A percentile compares a stretch with the other conserved stretches of the same genome.
Evolutionary conservation across 108 stramenopile species (phyloP).

Genomic region (Craspedostauros australis): DNA sequence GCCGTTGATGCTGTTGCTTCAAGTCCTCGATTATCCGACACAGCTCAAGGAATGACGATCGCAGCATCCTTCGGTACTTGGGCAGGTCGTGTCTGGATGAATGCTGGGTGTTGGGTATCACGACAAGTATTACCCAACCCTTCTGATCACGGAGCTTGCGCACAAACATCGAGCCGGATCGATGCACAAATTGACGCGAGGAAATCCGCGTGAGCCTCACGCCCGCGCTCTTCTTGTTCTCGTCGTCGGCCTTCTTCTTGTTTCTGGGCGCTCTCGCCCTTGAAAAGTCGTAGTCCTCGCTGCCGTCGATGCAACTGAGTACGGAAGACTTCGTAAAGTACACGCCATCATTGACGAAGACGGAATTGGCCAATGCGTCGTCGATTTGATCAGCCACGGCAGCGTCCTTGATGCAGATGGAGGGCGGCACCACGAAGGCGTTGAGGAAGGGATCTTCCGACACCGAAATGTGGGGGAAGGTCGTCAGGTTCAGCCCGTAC

Average conservation of each 20-base stretch:
- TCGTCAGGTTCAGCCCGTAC: slow-evolving; percentile 66
- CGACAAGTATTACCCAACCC: slow-evolving; percentile 33
- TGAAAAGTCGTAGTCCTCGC: slow-evolving; percentile 59
- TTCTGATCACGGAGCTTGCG: slow-evolving; percentile 40
- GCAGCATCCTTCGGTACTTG: too few species aligned
- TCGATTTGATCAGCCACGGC: slow-evolving; percentile 40
- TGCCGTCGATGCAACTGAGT: slow-evolving; percentile 39
- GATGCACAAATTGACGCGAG: slow-evolving; percentile 65
- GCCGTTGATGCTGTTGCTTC: too few species aligned
- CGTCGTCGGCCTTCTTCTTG: too few species aligned
- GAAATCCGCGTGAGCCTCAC: slow-evolving; percentile 16
- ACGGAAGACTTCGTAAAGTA: slow-evolving; percentile 55
- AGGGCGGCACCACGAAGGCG: slow-evolving; percentile 59
- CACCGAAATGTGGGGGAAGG: slow-evolving; percentile 55
- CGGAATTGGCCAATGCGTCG: slow-evolving; percentile 32
- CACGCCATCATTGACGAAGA: slow-evolving; percentile 77
- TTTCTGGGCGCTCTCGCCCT: slow-evolving; percentile 34
- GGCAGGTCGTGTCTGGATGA: slow-evolving; percentile 6
- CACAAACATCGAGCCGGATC: slow-evolving; percentile 64
- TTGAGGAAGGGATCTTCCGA: slow-evolving; percentile 57
- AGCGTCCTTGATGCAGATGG: slow-evolving; percentile 36
- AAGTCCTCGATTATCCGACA: too few species aligned
- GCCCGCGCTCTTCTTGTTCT: too few species aligned
- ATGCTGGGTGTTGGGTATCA: slow-evolving; percentile 21
- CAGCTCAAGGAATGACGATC: too few species aligned